Percentiles rank a stretch among this genome's conserved stretches.
Evolutionary conservation across 192 early-diverging fungal species (phyloP).

Genomic region (Helicostylum pulchrum): DNA sequence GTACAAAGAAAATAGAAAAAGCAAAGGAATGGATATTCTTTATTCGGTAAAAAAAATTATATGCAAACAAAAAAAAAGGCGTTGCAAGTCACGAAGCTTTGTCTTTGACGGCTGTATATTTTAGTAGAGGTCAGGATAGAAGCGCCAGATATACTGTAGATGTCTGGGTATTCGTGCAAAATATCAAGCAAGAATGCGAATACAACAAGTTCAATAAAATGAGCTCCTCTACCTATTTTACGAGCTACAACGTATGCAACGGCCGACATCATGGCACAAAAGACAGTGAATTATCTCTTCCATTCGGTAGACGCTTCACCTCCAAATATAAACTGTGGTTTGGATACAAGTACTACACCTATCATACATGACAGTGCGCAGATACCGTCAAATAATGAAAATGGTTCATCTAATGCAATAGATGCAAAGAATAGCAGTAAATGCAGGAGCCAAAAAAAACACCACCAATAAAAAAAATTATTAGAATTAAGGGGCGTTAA

Average conservation of each 20-base stretch:
- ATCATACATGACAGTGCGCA: slow-evolving; percentile 54
- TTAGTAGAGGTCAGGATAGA: slow-evolving; percentile 59
- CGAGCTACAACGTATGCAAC: slow-evolving; percentile 70
- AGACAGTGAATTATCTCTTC: slow-evolving; percentile 36
- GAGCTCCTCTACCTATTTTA: slow-evolving; percentile 65
- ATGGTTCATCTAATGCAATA: slow-evolving; percentile 60
- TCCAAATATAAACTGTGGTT: slow-evolving; percentile 46
- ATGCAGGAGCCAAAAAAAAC: slow-evolving; percentile 75
- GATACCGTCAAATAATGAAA: slow-evolving; percentile 52
- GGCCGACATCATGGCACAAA: slow-evolving; percentile 54
- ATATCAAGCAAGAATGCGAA: slow-evolving; percentile 77
- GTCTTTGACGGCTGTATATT: slow-evolving; percentile 31
- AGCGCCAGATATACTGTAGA: slow-evolving; percentile 56
- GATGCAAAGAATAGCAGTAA: slow-evolving; percentile 69
- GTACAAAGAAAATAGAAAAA: not conserved
- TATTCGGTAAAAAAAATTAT: not conserved
- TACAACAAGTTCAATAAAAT: slow-evolving; percentile 78
- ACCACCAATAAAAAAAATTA: slow-evolving; percentile 39
- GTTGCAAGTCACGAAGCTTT: not conserved
- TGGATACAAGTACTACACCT: slow-evolving; percentile 57
- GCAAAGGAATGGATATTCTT: no score
- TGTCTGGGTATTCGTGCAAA: slow-evolving; percentile 62
- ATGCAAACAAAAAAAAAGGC: not conserved
- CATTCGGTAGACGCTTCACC: not conserved
- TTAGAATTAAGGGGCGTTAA: not conserved